Conservation (phyloP, 805 yeast genomes). For the Teunomyces cretensis region DNA sequence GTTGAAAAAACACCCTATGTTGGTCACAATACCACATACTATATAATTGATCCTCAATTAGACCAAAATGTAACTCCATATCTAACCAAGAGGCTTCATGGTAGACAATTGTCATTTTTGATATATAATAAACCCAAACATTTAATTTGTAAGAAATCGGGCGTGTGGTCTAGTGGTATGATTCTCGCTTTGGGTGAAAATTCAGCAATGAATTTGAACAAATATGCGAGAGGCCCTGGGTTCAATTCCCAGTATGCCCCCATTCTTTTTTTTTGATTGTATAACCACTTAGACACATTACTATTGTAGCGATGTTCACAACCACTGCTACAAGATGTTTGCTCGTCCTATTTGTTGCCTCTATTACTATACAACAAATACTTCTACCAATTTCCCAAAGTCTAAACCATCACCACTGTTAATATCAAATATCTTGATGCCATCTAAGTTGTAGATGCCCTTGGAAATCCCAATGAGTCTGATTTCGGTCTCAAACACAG, state of each 20-base stretch:
- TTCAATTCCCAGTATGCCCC: constrained; percentile 35
- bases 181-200: constrained; percentile 22
- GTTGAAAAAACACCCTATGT: too few species aligned
- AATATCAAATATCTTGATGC: constrained; percentile 64
- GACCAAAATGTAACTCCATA: not conserved
- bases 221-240: constrained; percentile 34
- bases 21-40: too few species aligned
- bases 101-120: too few species aligned
- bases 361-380: constrained; percentile 47
- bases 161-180: constrained; percentile 28
- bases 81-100: too few species aligned
- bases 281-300: too few species aligned
- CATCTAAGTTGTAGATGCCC: constrained; percentile 65
- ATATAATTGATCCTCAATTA: too few species aligned
- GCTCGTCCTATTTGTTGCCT: not conserved
- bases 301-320: too few species aligned
- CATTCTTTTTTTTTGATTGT: constrained; percentile 10
- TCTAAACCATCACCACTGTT: constrained; percentile 65
- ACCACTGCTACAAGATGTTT: too few species aligned
- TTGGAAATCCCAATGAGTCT: constrained; percentile 58
- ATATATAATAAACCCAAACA: too few species aligned
- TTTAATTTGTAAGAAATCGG: constrained; percentile 10
- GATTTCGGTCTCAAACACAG: constrained; percentile 64
- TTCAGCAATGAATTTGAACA: constrained; percentile 5
- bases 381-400: constrained; percentile 69